Evolutionary conservation across 805 yeast species (phyloP).

Genomic region (Pachysolen tannophilus): DNA sequence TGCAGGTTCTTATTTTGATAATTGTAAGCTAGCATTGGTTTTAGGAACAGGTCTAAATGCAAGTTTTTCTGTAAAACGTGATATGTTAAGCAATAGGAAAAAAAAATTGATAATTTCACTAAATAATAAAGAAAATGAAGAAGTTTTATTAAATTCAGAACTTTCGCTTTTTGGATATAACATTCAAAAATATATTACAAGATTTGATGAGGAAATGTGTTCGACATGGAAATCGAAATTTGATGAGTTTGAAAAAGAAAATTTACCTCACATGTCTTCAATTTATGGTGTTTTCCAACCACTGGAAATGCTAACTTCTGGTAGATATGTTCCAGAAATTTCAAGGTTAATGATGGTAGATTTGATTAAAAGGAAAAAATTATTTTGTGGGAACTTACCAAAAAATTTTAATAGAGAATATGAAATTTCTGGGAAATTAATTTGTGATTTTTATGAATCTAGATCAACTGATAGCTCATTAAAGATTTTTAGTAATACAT

Average conservation of each 20-base stretch:
- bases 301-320: slow-evolving; percentile 44
- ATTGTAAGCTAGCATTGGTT: slow-evolving; percentile 45
- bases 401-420: slow-evolving; percentile 11
- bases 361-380: slow-evolving; percentile 16
- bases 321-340: slow-evolving; percentile 49
- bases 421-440: slow-evolving; percentile 32
- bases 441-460: slow-evolving; percentile 33
- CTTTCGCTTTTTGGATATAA: slow-evolving; percentile 45
- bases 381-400: slow-evolving; percentile 6
- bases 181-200: too few relatives aligned
- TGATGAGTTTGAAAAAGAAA: background rate
- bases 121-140: slow-evolving; percentile 7
- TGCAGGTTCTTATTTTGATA: slow-evolving; percentile 31
- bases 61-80: too few relatives aligned
- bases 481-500: too few relatives aligned
- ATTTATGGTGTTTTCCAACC: slow-evolving; percentile 39
- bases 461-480: too few relatives aligned
- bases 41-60: slow-evolving; percentile 67
- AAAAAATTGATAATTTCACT: slow-evolving; percentile 1
- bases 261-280: slow-evolving; percentile 24
- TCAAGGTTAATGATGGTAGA: slow-evolving; percentile 34
- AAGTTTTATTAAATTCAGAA: slow-evolving; percentile 38
- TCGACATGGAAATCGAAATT: too few relatives aligned
- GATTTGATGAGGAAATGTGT: too few relatives aligned
- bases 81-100: too few relatives aligned